A percentile compares a stretch with the other conserved stretches of the same genome.
Evolutionary conservation across 2,329 filamentous ascomycete genomes (phyloP).

Genomic region (Aspergillus melleus): DNA sequence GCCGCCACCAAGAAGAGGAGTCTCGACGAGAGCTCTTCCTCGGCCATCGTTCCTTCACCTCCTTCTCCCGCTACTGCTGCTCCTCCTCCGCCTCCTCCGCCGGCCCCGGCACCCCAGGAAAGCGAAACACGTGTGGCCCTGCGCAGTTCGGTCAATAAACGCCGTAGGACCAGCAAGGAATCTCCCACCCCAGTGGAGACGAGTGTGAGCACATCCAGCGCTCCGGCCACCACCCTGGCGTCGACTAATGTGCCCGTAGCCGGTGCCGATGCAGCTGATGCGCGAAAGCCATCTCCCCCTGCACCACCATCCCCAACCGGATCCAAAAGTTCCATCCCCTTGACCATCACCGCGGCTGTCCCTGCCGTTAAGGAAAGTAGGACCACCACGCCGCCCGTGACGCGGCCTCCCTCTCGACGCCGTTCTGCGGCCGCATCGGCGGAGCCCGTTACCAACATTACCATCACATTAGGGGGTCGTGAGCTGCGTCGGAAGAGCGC

Average conservation of each 20-base stretch:
- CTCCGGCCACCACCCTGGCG: slow-evolving; percentile 39
- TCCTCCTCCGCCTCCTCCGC: slow-evolving; percentile 7
- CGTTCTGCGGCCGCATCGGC: slow-evolving; percentile 29
- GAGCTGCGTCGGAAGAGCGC: slow-evolving; percentile 45
- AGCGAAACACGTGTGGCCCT: slow-evolving; percentile 26
- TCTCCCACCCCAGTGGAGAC: slow-evolving; percentile 26
- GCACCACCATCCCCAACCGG: slow-evolving; percentile 24
- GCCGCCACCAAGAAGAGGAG: slow-evolving; percentile 52
- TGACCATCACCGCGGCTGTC: neutral
- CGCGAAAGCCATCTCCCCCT: slow-evolving; percentile 19
- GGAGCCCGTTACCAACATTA: slow-evolving; percentile 23
- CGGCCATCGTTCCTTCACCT: slow-evolving; percentile 13
- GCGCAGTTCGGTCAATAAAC: slow-evolving; percentile 35
- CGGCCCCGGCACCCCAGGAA: slow-evolving; percentile 18
- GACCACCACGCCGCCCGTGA: slow-evolving; percentile 30
- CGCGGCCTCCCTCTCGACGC: slow-evolving; percentile 35
- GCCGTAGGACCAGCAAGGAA: slow-evolving; percentile 38
- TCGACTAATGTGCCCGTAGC: slow-evolving; percentile 32
- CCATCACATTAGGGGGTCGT: slow-evolving; percentile 19
- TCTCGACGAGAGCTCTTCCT: slow-evolving; percentile 47
- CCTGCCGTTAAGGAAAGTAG: neutral
- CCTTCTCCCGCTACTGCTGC: slow-evolving; percentile 4
- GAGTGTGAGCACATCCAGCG: slow-evolving; percentile 31
- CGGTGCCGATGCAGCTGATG: slow-evolving; percentile 20
- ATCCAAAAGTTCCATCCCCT: slow-evolving; percentile 23